Evolutionary conservation across 495 filamentous ascomycete species (phyloP).

Genomic region (Niebla homalea): DNA sequence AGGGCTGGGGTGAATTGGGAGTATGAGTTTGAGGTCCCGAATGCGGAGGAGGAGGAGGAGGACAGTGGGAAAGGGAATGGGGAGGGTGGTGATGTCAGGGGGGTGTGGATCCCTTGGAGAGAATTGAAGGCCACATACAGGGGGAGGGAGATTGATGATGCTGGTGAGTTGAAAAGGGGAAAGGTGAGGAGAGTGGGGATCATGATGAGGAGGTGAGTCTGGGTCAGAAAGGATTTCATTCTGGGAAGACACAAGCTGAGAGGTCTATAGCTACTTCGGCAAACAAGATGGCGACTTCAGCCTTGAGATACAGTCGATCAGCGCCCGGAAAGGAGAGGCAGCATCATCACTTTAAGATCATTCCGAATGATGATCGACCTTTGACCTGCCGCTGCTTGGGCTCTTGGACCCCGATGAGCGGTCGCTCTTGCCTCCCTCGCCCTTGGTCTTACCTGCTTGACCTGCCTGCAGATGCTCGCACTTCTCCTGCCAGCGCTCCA

Average conservation of each 20-base stretch:
- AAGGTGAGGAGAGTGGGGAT: conserved; percentile 53
- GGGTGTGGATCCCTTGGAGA: conserved; percentile 41
- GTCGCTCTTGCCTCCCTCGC: too few relatives aligned
- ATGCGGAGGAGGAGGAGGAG: not conserved
- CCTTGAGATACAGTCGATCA: conserved; percentile 41
- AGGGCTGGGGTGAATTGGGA: conserved; percentile 46
- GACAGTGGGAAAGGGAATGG: conserved; percentile 43
- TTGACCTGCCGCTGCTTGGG: too few relatives aligned
- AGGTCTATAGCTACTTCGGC: conserved; percentile 52
- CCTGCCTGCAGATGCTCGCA: not conserved
- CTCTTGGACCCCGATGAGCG: too few relatives aligned
- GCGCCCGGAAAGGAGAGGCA: conserved; percentile 16
- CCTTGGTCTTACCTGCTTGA: too few relatives aligned
- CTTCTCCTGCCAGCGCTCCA: conserved; percentile 1
- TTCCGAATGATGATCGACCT: too few relatives aligned
- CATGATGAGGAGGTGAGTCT: conserved; percentile 62
- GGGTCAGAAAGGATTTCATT: conserved; percentile 1
- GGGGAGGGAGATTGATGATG: conserved; percentile 47
- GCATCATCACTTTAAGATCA: too few relatives aligned
- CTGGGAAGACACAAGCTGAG: not conserved
- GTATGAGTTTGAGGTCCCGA: conserved; percentile 20
- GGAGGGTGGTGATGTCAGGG: conserved; percentile 18
- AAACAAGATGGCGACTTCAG: conserved; percentile 56
- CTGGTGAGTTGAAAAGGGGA: conserved; percentile 37
- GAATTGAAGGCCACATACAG: conserved; percentile 60